These are phyloP conservation scores for Aspergillus bombycis DNA, from an alignment of 2,329 filamentous ascomycete species.

Conservation along the genomic window DNA sequence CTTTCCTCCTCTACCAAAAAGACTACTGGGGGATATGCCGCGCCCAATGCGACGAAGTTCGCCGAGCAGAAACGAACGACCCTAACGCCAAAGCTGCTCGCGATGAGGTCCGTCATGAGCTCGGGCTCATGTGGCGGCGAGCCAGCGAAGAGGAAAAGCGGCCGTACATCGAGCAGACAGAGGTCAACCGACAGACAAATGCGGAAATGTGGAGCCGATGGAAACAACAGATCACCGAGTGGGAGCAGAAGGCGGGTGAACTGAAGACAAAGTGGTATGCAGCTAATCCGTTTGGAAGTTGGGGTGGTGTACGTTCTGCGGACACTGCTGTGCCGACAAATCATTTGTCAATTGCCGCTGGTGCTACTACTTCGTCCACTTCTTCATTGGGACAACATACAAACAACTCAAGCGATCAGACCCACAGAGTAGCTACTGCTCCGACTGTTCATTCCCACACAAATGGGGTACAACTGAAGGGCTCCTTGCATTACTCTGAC, in stretches of 20 bases:
- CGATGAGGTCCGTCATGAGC: constrained; percentile 78
- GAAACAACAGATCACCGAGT: constrained; percentile 67
- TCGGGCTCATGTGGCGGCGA: constrained; percentile 90
- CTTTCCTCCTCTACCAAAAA: constrained; percentile 88
- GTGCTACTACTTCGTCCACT: not conserved
- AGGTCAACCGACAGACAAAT: constrained; percentile 70
- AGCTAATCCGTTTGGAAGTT: constrained; percentile 40
- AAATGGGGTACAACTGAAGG: not conserved
- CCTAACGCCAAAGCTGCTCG: constrained; percentile 67
- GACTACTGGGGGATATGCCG: constrained; percentile 67
- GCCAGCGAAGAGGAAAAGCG: constrained; percentile 69
- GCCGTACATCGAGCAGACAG: constrained; percentile 77
- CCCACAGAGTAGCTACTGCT: not conserved
- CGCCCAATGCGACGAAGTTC: constrained; percentile 70
- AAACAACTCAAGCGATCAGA: not conserved
- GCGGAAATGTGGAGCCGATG: constrained; percentile 68
- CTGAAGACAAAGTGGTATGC: constrained; percentile 46
- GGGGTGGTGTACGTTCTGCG: constrained; percentile 19
- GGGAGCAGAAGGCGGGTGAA: constrained; percentile 43
- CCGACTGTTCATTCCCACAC: not conserved
- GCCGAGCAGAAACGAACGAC: constrained; percentile 66
- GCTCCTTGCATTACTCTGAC: not conserved
- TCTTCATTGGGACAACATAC: not conserved
- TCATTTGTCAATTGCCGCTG: not conserved
- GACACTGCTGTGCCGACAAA: not conserved